Evolutionary conservation across 768 basidiomycete genomes (phyloP).

Genomic region (Pleurotus pulmonarius): DNA sequence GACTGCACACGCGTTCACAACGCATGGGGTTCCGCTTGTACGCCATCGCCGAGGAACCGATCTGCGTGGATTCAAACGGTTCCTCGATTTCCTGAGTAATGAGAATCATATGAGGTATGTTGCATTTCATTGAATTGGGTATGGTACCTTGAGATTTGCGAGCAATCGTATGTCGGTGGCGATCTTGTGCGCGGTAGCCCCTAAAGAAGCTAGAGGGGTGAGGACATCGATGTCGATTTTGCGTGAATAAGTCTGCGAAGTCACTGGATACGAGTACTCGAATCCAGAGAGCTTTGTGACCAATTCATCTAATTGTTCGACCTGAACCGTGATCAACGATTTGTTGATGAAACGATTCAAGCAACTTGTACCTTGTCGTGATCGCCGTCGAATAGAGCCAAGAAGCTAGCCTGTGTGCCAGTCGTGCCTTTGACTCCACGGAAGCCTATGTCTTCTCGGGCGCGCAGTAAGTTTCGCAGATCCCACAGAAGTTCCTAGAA

Average conservation of each 20-base stretch:
- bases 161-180: slow-evolving; percentile 92
- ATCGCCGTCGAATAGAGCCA: slow-evolving; percentile 91
- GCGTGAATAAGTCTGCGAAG: slow-evolving; percentile 97
- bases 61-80: slow-evolving; percentile 98
- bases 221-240: slow-evolving; percentile 96
- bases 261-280: slow-evolving; percentile 93
- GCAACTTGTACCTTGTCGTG: slow-evolving; percentile 68
- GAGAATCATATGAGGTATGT: too few relatives aligned
- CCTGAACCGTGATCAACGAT: slow-evolving; percentile 35
- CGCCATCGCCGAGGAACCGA: slow-evolving; percentile 96
- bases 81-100: slow-evolving; percentile 85
- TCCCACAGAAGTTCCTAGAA: slow-evolving; percentile 91
- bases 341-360: not conserved
- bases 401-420: slow-evolving; percentile 95
- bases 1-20: slow-evolving; percentile 93
- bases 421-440: slow-evolving; percentile 99
- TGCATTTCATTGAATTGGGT: too few relatives aligned
- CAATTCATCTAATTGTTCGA: slow-evolving; percentile 81
- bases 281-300: slow-evolving; percentile 94
- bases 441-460: slow-evolving; percentile 90
- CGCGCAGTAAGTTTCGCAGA: slow-evolving; percentile 86
- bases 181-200: slow-evolving; percentile 97
- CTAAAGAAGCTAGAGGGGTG: slow-evolving; percentile 83
- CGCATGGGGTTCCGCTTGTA: slow-evolving; percentile 99
- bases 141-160: slow-evolving; percentile 80